Evolutionary conservation across 2,329 filamentous ascomycete genomes (phyloP).

Genomic region (Ceratocystis lukuohia): DNA sequence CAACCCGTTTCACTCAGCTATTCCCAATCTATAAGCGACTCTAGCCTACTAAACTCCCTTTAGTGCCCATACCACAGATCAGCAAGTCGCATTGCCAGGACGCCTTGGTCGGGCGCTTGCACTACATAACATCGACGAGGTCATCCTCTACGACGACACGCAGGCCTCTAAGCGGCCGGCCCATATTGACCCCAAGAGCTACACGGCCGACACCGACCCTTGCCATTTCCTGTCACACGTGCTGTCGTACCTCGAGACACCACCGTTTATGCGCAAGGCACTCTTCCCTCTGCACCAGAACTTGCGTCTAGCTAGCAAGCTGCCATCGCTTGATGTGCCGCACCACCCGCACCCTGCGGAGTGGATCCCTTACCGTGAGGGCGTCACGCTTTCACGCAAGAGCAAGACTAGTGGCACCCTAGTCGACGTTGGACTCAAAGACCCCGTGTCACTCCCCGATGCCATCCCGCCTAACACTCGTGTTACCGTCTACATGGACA

Average conservation of each 20-base stretch:
- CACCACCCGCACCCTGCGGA: slow-evolving; percentile 66
- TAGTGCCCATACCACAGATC: slow-evolving; percentile 59
- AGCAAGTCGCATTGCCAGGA: slow-evolving; percentile 58
- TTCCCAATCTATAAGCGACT: neutral
- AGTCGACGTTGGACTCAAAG: slow-evolving; percentile 44
- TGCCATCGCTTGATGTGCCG: slow-evolving; percentile 72
- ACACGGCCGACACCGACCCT: slow-evolving; percentile 61
- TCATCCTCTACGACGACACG: slow-evolving; percentile 67
- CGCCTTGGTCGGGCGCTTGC: slow-evolving; percentile 69
- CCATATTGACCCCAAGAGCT: slow-evolving; percentile 37
- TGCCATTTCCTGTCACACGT: slow-evolving; percentile 69
- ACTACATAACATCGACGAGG: slow-evolving; percentile 73
- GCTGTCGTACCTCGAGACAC: slow-evolving; percentile 69
- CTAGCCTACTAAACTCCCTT: slow-evolving; percentile 13
- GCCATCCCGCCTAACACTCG: slow-evolving; percentile 57
- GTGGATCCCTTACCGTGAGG: slow-evolving; percentile 69
- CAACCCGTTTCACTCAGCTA: neutral
- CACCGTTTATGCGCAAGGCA: slow-evolving; percentile 62
- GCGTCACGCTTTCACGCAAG: slow-evolving; percentile 41
- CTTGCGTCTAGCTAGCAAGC: slow-evolving; percentile 54
- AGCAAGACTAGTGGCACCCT: slow-evolving; percentile 37
- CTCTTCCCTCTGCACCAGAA: slow-evolving; percentile 72
- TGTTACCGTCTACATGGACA: slow-evolving; percentile 56
- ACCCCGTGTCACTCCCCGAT: slow-evolving; percentile 42
- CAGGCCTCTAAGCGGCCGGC: slow-evolving; percentile 34